A percentile compares a stretch with the other conserved stretches of the same genome.
These are phyloP conservation scores for Straminergon stramineum DNA, from an alignment of 225 moss, liverwort and hornwort genomes.

Conservation along the genomic window DNA sequence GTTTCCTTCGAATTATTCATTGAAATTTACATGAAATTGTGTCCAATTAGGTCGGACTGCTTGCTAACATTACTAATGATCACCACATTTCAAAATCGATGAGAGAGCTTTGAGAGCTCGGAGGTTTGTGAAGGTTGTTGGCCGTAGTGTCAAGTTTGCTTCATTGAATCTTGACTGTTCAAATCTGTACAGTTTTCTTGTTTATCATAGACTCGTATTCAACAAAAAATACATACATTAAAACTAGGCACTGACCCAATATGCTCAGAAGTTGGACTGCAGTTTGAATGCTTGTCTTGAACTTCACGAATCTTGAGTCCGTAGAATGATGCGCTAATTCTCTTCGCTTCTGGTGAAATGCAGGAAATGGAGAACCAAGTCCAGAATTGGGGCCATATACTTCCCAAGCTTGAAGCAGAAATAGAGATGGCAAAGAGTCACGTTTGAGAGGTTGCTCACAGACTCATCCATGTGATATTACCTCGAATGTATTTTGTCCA, in stretches of 20 bases:
- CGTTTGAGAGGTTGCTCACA: not conserved
- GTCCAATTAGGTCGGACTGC: too few relatives aligned
- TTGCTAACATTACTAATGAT: not conserved
- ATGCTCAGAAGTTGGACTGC: not conserved
- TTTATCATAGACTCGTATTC: not conserved
- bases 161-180: too few relatives aligned
- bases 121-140: not conserved
- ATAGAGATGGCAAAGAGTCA: not conserved
- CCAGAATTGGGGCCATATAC: not conserved
- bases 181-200: not conserved
- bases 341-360: not conserved
- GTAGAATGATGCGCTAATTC: not conserved
- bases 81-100: not conserved
- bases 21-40: not conserved
- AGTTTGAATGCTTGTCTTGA: not conserved
- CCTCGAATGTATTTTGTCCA: not conserved
- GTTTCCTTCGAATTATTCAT: not conserved
- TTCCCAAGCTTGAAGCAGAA: not conserved
- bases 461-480: not conserved
- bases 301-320: too few relatives aligned
- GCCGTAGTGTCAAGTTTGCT: not conserved
- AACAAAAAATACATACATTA: not conserved
- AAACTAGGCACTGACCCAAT: not conserved
- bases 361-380: not conserved
- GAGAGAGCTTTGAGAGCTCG: not conserved